Evolutionary conservation across 805 yeast species (phyloP).

Genomic region (Vanderwaltozyma yarrowii): DNA sequence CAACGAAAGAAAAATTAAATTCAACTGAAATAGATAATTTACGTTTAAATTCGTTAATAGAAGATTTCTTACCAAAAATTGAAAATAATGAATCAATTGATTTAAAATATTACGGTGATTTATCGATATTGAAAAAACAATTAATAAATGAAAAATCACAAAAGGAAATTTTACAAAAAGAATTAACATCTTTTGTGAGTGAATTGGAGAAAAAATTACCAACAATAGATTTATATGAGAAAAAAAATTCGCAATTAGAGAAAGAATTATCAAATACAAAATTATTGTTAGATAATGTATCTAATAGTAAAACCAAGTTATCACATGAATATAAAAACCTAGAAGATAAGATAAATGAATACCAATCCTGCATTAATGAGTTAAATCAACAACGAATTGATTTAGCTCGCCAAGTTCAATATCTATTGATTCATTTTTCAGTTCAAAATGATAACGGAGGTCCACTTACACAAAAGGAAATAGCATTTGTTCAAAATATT

Average conservation of each 20-base stretch:
- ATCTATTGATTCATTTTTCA: constrained; percentile 54
- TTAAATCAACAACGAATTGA: constrained; percentile 52
- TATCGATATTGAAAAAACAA: constrained; percentile 51
- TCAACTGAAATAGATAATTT: constrained; percentile 24
- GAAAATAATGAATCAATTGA: background rate
- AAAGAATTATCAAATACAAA: constrained; percentile 44
- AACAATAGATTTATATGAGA: constrained; percentile 51
- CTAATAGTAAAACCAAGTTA: background rate
- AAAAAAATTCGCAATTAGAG: constrained; percentile 45
- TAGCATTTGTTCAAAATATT: constrained; percentile 47
- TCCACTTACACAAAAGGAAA: constrained; percentile 45
- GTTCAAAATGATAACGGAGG: constrained; percentile 42
- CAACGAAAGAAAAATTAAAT: constrained; percentile 26
- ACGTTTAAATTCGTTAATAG: constrained; percentile 36
- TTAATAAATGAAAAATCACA: constrained; percentile 56
- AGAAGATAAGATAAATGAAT: constrained; percentile 7
- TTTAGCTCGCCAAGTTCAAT: constrained; percentile 72
- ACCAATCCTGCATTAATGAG: constrained; percentile 29
- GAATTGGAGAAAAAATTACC: constrained; percentile 78
- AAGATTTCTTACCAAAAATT: constrained; percentile 28
- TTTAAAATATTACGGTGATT: constrained; percentile 44
- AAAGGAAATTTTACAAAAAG: constrained; percentile 55
- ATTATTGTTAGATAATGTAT: constrained; percentile 38
- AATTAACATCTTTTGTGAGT: constrained; percentile 55
- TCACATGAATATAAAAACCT: background rate